Base-by-base conservation (phyloP, 2,329 filamentous ascomycete species). In the Nemania sp. region DNA sequence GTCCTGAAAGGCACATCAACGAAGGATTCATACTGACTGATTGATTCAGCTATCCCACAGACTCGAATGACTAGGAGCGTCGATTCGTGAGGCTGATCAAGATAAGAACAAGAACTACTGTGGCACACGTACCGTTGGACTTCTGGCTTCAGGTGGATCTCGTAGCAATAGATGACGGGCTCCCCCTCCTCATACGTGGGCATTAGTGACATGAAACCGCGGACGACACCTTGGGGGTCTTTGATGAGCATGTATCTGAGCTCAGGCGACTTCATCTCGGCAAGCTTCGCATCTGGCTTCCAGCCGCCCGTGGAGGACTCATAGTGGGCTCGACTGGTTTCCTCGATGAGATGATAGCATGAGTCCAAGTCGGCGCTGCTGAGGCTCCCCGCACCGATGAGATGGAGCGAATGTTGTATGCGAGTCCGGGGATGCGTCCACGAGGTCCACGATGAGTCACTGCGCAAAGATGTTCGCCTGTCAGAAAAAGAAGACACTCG, bases 121-220 rank as follows among this genome's bases (percentile, higher is more conserved):
- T 21, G 15, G 18, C 13, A 18, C 15, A 75, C 76, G 63, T 73
- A 85, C 77, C 87, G 81, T 66, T 84, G 83, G 4, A 90, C 72
- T 1, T 78, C 74, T 1, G 80, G 75, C 39, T 78, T 74, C 2
- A 93, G 80, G 70, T 94, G 90, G 37, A 94, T 85, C 75, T 94
- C 90, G 72, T 92, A 94, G 73, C 90, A 88, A 73, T 92, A 94
- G 18, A 92, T 71, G 2, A 92, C 89, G 0, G 86, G 79, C 60
- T 85, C 76, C 1, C 81, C 81, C 63, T 87, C 85, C 70, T 91
- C 89, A 68, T 84, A 84, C 1, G 87, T 89, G n/a, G 89, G 82
- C 87, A 90, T 88, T 69, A 90, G 78, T n/a, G 87, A 90, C 1
- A 83, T 79, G 68, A 90, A 89, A 4, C 80, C 86, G 17, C 75